These are phyloP conservation scores for Linnemannia elongata DNA, from an alignment of 192 early-diverging fungal species.

Conservation along the genomic window DNA sequence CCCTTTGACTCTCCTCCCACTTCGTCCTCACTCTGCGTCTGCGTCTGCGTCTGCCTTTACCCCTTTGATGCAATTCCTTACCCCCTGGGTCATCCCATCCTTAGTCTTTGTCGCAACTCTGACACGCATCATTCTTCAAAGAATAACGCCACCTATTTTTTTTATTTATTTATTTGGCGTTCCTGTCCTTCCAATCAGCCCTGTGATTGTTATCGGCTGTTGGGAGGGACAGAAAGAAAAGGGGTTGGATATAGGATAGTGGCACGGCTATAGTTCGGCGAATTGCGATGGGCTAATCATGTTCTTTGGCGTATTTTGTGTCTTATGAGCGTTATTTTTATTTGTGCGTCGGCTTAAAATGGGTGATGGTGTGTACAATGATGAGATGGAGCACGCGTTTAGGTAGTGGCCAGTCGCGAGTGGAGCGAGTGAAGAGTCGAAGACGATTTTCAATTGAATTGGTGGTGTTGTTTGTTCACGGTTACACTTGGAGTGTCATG, in stretches of 20 bases:
- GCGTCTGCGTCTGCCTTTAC: background rate
- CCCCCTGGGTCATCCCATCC: constrained; percentile 1
- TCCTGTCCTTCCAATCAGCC: constrained; percentile 3
- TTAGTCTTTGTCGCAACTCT: background rate
- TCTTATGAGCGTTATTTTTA: background rate
- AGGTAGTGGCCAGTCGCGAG: background rate
- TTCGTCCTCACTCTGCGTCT: background rate
- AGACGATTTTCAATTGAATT: background rate
- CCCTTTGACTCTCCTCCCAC: background rate
- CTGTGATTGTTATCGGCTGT: background rate
- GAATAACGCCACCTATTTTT: background rate
- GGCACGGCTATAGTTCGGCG: background rate
- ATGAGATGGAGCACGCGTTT: constrained; percentile 9
- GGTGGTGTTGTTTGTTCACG: background rate
- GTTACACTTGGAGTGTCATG: background rate
- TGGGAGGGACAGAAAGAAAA: background rate
- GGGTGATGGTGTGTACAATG: background rate
- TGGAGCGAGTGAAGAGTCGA: no score
- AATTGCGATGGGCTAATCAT: background rate
- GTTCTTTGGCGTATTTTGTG: background rate
- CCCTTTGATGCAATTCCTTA: background rate
- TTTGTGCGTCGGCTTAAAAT: background rate
- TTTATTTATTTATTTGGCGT: background rate
- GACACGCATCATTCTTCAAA: background rate
- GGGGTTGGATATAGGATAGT: background rate